Conservation (phyloP, 768 basidiomycete genomes). For the Mycena vitilis region DNA sequence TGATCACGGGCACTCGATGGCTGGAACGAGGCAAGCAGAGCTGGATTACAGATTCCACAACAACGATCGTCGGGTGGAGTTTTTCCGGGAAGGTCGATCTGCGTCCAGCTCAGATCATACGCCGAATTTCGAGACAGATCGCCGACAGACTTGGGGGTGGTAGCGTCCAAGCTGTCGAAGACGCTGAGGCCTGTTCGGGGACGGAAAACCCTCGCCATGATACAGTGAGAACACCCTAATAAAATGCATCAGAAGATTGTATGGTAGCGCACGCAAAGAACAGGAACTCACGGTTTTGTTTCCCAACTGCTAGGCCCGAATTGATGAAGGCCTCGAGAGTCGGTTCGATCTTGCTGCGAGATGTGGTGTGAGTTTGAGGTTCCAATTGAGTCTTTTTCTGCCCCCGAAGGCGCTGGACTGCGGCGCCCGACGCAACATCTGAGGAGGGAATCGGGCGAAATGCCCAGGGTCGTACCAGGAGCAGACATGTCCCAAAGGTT, state of each 20-base stretch:
- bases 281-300: not conserved
- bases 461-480: not conserved
- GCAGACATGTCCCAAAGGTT: too few relatives aligned
- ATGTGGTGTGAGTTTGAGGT: slow-evolving; percentile 12
- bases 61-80: slow-evolving; percentile 22
- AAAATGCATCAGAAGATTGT: too few relatives aligned
- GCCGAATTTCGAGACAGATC: slow-evolving; percentile 12
- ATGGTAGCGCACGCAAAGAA: not conserved
- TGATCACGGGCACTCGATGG: slow-evolving; percentile 20
- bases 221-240: slow-evolving; percentile 20
- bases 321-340: slow-evolving; percentile 33
- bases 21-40: not conserved
- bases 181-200: slow-evolving; percentile 20
- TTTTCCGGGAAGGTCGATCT: slow-evolving; percentile 10
- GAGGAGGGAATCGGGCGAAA: slow-evolving; percentile 14
- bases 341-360: slow-evolving; percentile 18
- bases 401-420: slow-evolving; percentile 1
- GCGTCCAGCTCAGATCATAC: slow-evolving; percentile 23
- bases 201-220: slow-evolving; percentile 24
- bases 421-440: not conserved
- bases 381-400: slow-evolving; percentile 11
- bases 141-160: not conserved
- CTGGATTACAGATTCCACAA: slow-evolving; percentile 23
- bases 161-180: slow-evolving; percentile 9
- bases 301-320: not conserved